Base-by-base conservation (phyloP, 345 rosid species). In the Psidium friedrichsthalianum region DNA sequence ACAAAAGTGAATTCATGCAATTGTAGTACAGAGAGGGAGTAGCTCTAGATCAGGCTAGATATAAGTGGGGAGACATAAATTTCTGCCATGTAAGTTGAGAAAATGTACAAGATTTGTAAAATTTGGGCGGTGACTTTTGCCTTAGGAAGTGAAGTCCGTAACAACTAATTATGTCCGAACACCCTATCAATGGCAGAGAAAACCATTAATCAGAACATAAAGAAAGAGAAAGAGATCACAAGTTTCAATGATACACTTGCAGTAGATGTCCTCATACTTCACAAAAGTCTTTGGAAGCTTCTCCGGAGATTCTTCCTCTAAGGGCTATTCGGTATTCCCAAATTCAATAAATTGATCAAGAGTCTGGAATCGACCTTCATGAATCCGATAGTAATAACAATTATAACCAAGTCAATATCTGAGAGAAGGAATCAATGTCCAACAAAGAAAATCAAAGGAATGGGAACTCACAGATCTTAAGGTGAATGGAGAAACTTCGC, bases 141-240 rank as follows among this genome's bases (percentile, higher is more conserved):
- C 99, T 97, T 94, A 74, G 98, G 99, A 89, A 89, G 98, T 94
- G 90, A 95, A 97, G 88, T 97, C 99, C 88, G 91, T 97, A 81
- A 95, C 98, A 84, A 97, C 91, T 76, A 95, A 88, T 49, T 94
- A 91, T 47, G 99, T 95, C 16, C 98, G 92, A 61, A 94, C 91
- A 85, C 98, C 98, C 99, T 95, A 81, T 14, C 59, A 36, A 20
- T 18, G 56, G 22, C 56, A 20, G 20, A 54, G 3, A 54, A 20
- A 18, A 54, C 24, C 3, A 54, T 54, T 3, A 54, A 52, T 54
- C 56, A 18, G 55, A 14, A 6, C 20, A 53, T 53, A 53, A 15
- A 20, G 55, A 53, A 16, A 53, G 55, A 53, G 20, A 14, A 53
- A 16, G 6, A 16, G 2, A 53, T 18, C 18, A 52, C 55, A 14